Evolutionary conservation across 2,329 filamentous ascomycete species (phyloP).

Genomic region (Pyricularia sp.): DNA sequence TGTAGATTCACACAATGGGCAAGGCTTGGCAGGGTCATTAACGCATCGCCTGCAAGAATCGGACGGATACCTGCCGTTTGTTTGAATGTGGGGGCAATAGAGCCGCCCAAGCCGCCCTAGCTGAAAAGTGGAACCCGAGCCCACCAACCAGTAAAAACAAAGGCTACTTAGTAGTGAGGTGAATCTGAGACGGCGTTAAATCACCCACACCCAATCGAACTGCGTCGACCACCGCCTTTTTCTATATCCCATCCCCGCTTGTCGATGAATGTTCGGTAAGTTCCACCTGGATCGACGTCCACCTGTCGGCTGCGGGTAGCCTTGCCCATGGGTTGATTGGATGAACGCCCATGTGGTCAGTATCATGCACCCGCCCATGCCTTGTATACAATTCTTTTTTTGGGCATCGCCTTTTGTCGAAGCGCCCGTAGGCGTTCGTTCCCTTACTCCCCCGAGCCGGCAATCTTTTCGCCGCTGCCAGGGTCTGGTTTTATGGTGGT

Average conservation of each 20-base stretch:
- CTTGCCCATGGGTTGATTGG: background rate
- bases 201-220: conserved; percentile 11
- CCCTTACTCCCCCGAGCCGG: background rate
- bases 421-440: background rate
- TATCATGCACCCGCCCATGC: background rate
- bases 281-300: background rate
- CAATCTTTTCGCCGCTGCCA: no score
- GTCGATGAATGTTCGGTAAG: background rate
- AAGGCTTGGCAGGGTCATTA: no score
- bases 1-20: no score
- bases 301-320: background rate
- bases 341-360: background rate
- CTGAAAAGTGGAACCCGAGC: background rate
- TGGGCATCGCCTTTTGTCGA: background rate
- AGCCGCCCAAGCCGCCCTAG: background rate
- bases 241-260: background rate
- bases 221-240: background rate
- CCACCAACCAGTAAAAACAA: background rate
- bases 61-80: background rate
- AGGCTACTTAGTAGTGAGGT: conserved; percentile 6
- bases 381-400: background rate
- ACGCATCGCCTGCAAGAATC: background rate
- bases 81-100: background rate
- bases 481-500: no score
- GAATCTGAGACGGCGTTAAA: conserved; percentile 10